Percentiles rank a stretch among this genome's conserved stretches.
Evolutionary conservation across 805 yeast species (phyloP).

Genomic region (Starmerella sirachaensis): DNA sequence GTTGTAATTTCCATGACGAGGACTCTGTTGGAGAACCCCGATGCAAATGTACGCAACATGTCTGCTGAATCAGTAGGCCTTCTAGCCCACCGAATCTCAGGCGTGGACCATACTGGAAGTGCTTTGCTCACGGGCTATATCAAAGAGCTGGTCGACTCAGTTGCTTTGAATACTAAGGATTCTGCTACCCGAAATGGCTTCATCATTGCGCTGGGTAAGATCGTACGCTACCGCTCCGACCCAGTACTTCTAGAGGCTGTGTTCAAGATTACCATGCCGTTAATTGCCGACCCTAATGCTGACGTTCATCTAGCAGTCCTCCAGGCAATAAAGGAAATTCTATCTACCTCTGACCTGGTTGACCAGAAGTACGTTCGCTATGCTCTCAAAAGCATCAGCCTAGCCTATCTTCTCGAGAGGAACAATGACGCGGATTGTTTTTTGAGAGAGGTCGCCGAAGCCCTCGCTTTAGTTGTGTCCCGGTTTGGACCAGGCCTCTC

Average conservation of each 20-base stretch:
- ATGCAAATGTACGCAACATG: conserved; percentile 34
- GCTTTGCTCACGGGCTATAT: conserved; percentile 29
- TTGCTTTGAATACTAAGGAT: conserved; percentile 46
- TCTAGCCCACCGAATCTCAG: conserved; percentile 28
- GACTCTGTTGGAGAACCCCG: conserved; percentile 31
- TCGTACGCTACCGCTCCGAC: conserved; percentile 29
- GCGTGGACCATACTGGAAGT: conserved; percentile 14
- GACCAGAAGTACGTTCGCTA: conserved; percentile 35
- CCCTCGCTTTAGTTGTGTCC: conserved; percentile 30
- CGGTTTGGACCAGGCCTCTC: conserved; percentile 41
- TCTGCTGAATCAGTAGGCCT: conserved; percentile 52
- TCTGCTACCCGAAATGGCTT: conserved; percentile 55
- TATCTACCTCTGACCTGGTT: conserved; percentile 44
- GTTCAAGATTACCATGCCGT: conserved; percentile 32
- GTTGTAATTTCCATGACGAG: conserved; percentile 42
- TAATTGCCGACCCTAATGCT: conserved; percentile 74
- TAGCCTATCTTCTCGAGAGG: conserved; percentile 35
- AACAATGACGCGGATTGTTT: conserved; percentile 39
- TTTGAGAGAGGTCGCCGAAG: conserved; percentile 37
- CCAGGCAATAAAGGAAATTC: conserved; percentile 42
- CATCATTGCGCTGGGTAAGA: conserved; percentile 38
- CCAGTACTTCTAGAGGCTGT: conserved; percentile 9
- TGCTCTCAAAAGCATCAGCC: conserved; percentile 33
- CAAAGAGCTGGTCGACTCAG: conserved; percentile 46
- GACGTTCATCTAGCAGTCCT: conserved; percentile 64